Evolutionary conservation across 768 basidiomycete genomes (phyloP), one percentile per base, ranked within the genome.

Genomic region (Lactifluus volemus): DNA sequence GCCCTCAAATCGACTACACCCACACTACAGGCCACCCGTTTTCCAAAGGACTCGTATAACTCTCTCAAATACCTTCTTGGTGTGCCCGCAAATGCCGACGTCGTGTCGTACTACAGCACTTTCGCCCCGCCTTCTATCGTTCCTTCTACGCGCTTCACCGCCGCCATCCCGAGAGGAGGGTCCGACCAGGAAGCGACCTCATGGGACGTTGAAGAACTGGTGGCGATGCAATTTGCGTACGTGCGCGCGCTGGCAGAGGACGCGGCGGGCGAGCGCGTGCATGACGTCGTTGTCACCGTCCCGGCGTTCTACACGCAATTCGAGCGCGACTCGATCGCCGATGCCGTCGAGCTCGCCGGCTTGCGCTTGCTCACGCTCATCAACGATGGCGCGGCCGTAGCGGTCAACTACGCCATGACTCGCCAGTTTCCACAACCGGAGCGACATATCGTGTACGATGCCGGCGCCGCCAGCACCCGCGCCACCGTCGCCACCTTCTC

Each of bases 351-450:
- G 69, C 84, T 98, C 49, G 84, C 94, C 15, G 97, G 95, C 2
- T 75, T 99, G 49, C 82, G 82, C 30, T 85, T 88, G 1, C 76
- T 98, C 36, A 86, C 90, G 0, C 78, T 98, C 60, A 82, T 99
- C 55, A 89, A 94, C 67, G 97, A 99, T 67, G 96, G 96, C 30
- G 84, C 91, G 0, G 92, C 94, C 2, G 88, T 95, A n/a, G 97
- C 93, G 14, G 81, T 98, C 67, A 99, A 99, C 76, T 99, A 91
- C 69, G 97, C 97, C 47, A 97, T 98, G 93, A 93, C 94, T 2
- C 84, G 96, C 51, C 79, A 84, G 2, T 98, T 98, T 77, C 76
- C 87, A 0, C 75, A 75, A 2, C 84, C 85, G 0, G 88, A 95
- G 69, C 83, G 87, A 71, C 95, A 98, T 70, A 73, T 99, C 66